Evolutionary conservation across 2,329 filamentous ascomycete genomes (phyloP).

Genomic region (Tympanopsis confertula): DNA sequence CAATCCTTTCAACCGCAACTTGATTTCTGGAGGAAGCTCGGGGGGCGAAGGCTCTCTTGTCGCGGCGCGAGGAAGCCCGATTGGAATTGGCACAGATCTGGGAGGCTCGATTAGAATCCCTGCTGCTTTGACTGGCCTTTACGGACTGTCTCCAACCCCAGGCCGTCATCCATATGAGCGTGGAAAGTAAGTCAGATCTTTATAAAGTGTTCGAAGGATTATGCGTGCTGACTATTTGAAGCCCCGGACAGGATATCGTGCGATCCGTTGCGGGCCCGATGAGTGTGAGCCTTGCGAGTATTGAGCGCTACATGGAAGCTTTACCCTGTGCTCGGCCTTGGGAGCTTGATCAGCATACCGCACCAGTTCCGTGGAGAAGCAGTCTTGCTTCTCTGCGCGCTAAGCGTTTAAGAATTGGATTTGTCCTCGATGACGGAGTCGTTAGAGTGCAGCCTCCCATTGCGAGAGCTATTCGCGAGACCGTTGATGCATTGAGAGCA

Average conservation of each 20-base stretch:
- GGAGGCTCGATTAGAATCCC: slow-evolving; percentile 31
- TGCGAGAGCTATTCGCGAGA: slow-evolving; percentile 28
- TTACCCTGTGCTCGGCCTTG: slow-evolving; percentile 4
- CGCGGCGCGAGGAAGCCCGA: slow-evolving; percentile 40
- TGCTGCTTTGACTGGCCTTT: slow-evolving; percentile 37
- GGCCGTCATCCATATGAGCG: slow-evolving; percentile 26
- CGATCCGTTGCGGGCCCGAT: slow-evolving; percentile 24
- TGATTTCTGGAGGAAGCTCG: slow-evolving; percentile 50
- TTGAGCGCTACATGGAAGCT: slow-evolving; percentile 14
- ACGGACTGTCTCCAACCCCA: slow-evolving; percentile 34
- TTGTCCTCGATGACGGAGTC: slow-evolving; percentile 35
- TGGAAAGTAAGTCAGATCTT: too few relatives aligned
- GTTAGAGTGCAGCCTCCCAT: slow-evolving; percentile 39
- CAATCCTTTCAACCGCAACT: slow-evolving; percentile 46
- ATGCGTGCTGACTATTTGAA: too few relatives aligned
- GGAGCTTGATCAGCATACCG: slow-evolving; percentile 15
- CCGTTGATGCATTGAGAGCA: slow-evolving; percentile 22
- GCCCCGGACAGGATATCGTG: slow-evolving; percentile 14
- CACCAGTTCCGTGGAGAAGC: slow-evolving; percentile 32
- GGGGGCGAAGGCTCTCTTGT: slow-evolving; percentile 55
- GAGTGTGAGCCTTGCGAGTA: slow-evolving; percentile 17
- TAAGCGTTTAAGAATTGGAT: slow-evolving; percentile 26
- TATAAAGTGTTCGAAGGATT: slow-evolving; percentile 23
- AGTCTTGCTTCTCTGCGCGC: slow-evolving; percentile 40
- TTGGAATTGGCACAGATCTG: slow-evolving; percentile 55